phyloP scores from a whole-genome alignment of 2,329 filamentous ascomycete genomes.

The Phaeosphaeria sp. region DNA sequence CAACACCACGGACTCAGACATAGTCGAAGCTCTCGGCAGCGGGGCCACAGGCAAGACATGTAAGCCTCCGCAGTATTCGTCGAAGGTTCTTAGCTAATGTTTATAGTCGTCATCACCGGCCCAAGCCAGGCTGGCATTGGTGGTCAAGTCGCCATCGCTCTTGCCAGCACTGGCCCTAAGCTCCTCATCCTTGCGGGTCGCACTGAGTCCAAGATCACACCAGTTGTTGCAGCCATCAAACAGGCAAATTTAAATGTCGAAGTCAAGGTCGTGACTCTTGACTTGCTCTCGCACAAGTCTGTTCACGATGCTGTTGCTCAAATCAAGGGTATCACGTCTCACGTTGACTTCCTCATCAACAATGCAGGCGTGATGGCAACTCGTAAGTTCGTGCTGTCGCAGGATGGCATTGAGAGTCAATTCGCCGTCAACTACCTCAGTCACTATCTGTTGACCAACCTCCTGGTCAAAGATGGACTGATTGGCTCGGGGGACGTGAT shows the following conservation, averaged over 20 bases:
- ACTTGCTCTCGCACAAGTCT: no score
- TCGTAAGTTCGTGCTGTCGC: no score
- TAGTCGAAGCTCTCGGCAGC: background rate
- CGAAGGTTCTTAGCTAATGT: background rate
- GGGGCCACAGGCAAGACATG: no score
- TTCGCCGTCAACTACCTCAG: slow-evolving; percentile 58
- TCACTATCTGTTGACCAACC: slow-evolving; percentile 55
- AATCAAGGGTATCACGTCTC: background rate
- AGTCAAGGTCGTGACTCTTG: no score
- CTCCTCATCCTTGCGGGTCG: slow-evolving; percentile 50
- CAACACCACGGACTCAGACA: background rate
- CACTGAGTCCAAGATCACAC: slow-evolving; percentile 47
- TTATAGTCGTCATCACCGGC: background rate
- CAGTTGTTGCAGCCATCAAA: no score
- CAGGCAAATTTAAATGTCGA: no score
- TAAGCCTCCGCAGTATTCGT: no score
- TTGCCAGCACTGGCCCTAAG: background rate
- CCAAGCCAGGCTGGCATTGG: background rate
- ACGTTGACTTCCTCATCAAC: no score
- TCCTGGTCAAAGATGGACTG: slow-evolving; percentile 52
- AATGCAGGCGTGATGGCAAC: no score
- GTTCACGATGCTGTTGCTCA: background rate
- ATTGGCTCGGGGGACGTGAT: slow-evolving; percentile 39
- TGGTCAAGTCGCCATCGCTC: background rate
- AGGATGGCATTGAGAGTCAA: slow-evolving; percentile 48